phyloP scores from a whole-genome alignment of 1,139 yeast species.

The Kurtzmaniella quercitrusa region DNA sequence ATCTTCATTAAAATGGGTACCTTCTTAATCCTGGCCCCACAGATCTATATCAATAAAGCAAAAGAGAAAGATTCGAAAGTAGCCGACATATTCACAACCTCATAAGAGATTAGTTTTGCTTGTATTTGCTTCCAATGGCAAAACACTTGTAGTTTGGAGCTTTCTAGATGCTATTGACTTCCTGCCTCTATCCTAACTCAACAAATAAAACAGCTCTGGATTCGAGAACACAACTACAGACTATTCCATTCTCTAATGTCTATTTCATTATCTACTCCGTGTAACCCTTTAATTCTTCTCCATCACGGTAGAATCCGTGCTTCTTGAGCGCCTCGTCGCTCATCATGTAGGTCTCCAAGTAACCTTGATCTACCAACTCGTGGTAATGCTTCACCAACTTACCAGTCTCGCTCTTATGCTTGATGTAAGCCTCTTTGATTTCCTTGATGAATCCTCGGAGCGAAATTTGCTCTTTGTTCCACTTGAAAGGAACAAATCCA shows the following conservation, averaged over 20 bases:
- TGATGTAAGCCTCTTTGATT: slow-evolving; percentile 34
- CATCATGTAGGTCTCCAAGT: slow-evolving; percentile 16
- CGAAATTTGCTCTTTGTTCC: slow-evolving; percentile 32
- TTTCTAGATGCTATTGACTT: too few species aligned
- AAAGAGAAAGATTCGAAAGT: too few species aligned
- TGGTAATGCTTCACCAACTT: slow-evolving; percentile 24
- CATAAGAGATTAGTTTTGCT: too few species aligned
- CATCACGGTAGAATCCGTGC: slow-evolving; percentile 11
- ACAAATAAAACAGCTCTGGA: too few species aligned
- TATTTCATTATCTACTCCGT: not conserved
- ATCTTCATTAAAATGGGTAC: too few species aligned
- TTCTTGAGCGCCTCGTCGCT: slow-evolving; percentile 15
- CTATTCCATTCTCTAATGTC: not conserved
- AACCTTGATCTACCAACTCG: slow-evolving; percentile 24
- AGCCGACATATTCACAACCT: too few species aligned
- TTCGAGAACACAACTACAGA: too few species aligned
- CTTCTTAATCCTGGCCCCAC: too few species aligned
- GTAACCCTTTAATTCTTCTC: not conserved
- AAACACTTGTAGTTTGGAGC: too few species aligned
- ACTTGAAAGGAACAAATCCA: slow-evolving; percentile 33
- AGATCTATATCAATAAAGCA: too few species aligned
- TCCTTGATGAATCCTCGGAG: slow-evolving; percentile 29
- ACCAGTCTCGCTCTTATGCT: slow-evolving; percentile 25
- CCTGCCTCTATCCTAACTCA: too few species aligned
- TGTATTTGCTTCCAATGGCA: too few species aligned